Evolutionary conservation across 2,329 filamentous ascomycete species (phyloP).

Genomic region (Bipolaris gigantea): DNA sequence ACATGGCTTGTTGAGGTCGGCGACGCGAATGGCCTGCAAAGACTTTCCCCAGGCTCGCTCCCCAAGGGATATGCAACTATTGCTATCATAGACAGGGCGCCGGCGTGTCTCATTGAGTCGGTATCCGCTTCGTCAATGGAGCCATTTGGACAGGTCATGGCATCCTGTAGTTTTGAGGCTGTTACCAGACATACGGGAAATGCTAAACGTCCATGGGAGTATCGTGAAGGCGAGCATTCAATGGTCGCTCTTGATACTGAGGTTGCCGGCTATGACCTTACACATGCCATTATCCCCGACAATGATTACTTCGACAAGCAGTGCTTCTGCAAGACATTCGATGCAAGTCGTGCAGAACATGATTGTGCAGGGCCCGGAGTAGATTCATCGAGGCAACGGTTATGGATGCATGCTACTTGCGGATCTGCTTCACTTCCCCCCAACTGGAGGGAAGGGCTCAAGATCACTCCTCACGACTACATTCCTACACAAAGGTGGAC

Average conservation of each 20-base stretch:
- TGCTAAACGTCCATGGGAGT: constrained; percentile 41
- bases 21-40: constrained; percentile 32
- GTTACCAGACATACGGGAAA: constrained; percentile 36
- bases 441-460: constrained; percentile 33
- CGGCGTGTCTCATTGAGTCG: constrained; percentile 32
- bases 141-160: constrained; percentile 33
- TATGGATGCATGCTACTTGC: constrained; percentile 41
- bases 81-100: constrained; percentile 29
- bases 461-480: constrained; percentile 29
- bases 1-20: constrained; percentile 41
- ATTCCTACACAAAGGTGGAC: constrained; percentile 36
- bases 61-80: constrained; percentile 28
- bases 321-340: constrained; percentile 37
- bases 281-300: constrained; percentile 14
- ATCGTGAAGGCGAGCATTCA: constrained; percentile 25
- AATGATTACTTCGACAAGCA: constrained; percentile 39
- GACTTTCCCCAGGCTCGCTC: constrained; percentile 32
- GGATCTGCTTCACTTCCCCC: constrained; percentile 25
- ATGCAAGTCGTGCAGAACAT: constrained; percentile 14
- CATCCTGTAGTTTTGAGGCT: constrained; percentile 36
- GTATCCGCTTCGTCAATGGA: constrained; percentile 24
- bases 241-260: constrained; percentile 38
- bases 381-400: constrained; percentile 30
- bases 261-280: constrained; percentile 40
- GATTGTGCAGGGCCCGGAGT: constrained; percentile 25